Conservation (phyloP, 2,329 filamentous ascomycete species). For the Fusarium chaquense region DNA sequence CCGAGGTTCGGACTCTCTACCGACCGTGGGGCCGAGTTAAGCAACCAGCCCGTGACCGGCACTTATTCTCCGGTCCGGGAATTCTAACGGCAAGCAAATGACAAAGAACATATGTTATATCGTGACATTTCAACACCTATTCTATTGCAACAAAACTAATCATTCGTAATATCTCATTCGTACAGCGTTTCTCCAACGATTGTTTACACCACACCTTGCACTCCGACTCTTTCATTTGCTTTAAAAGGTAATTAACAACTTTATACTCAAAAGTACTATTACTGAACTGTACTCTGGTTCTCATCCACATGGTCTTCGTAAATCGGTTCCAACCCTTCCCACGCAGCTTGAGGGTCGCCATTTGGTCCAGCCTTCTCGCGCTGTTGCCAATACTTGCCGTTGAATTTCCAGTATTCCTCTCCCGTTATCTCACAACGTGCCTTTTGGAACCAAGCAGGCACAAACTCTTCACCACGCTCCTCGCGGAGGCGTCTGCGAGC, state of each 20-base stretch:
- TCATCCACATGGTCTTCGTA: constrained; percentile 60
- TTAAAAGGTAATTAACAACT: constrained; percentile 5
- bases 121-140: neutral
- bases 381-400: constrained; percentile 86
- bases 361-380: constrained; percentile 72
- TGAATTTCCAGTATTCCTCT: constrained; percentile 91
- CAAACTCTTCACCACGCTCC: constrained; percentile 81
- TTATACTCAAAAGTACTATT: neutral
- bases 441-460: constrained; percentile 86
- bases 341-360: constrained; percentile 65
- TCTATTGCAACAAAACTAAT: constrained; percentile 16
- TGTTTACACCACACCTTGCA: neutral
- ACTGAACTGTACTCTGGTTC: constrained; percentile 28
- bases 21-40: constrained; percentile 35
- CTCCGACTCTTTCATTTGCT: constrained; percentile 1
- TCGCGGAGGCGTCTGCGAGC: constrained; percentile 80
- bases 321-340: constrained; percentile 83
- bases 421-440: constrained; percentile 81
- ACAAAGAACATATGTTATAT: neutral
- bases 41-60: constrained; percentile 26
- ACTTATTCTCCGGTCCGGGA: constrained; percentile 14
- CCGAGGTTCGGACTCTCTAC: constrained; percentile 38
- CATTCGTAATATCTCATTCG: constrained; percentile 11
- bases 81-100: neutral
- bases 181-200: neutral